Evolutionary conservation across 2,329 filamentous ascomycete species (phyloP).

Genomic region (Fusarium armeniacum): DNA sequence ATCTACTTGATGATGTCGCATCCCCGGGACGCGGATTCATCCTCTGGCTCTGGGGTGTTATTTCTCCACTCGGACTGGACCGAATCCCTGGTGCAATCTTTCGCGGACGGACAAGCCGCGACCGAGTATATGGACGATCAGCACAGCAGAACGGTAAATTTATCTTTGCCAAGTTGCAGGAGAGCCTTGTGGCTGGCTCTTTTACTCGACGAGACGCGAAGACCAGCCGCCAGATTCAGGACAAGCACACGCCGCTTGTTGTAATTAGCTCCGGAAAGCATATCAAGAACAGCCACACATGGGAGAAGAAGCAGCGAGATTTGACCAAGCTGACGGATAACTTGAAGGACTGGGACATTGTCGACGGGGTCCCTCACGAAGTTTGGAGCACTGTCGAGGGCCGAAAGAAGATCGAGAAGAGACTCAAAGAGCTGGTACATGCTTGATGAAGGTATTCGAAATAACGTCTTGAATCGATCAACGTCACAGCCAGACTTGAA

Average conservation of each 20-base stretch:
- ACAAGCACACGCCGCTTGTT: conserved; percentile 79
- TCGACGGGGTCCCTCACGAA: conserved; percentile 85
- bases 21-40: conserved; percentile 80
- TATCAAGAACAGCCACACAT: conserved; percentile 75
- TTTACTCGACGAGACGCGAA: conserved; percentile 87
- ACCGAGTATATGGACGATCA: conserved; percentile 85
- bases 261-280: conserved; percentile 86
- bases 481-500: not conserved
- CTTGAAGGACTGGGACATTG: conserved; percentile 86
- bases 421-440: conserved; percentile 76
- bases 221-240: conserved; percentile 84
- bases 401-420: conserved; percentile 80
- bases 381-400: conserved; percentile 86
- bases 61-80: conserved; percentile 89
- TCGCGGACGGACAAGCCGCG: conserved; percentile 81
- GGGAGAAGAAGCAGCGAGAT: conserved; percentile 89
- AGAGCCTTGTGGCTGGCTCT: conserved; percentile 87
- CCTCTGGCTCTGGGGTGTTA: conserved; percentile 86
- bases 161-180: conserved; percentile 92
- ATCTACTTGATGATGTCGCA: conserved; percentile 78
- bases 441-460: conserved; percentile 42
- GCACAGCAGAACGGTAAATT: conserved; percentile 85
- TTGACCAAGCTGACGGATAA: conserved; percentile 84
- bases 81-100: conserved; percentile 85
- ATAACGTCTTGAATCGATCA: not conserved